A percentile compares a stretch with the other conserved stretches of the same genome.
Conservation (phyloP, 495 filamentous ascomycete species). For the Aspergillus hancockii region DNA sequence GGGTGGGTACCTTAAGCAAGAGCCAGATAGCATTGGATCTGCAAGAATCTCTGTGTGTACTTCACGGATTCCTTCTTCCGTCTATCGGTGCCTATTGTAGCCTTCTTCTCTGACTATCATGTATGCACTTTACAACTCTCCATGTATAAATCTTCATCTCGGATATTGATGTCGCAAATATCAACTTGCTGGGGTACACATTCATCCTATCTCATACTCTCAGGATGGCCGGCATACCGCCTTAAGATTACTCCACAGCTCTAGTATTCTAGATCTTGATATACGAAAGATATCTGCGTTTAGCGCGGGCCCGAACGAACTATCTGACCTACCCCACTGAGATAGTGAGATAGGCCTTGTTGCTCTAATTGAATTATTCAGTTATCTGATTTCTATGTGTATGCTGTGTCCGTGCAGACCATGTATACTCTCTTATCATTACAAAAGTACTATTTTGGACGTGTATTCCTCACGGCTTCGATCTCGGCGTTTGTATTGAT, state of each 20-base stretch:
- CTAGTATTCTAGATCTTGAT: background rate
- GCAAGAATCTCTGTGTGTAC: background rate
- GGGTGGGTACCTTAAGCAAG: background rate
- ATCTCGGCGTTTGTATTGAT: too few relatives aligned
- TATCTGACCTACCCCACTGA: background rate
- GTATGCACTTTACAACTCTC: too few relatives aligned
- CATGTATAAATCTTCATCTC: too few relatives aligned
- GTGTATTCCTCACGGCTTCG: background rate
- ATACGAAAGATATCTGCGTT: background rate
- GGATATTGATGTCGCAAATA: too few relatives aligned
- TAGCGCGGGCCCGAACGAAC: background rate
- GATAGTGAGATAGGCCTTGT: background rate
- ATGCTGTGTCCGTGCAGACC: background rate
- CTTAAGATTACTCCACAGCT: background rate
- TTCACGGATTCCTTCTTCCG: background rate
- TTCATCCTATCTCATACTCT: too few relatives aligned
- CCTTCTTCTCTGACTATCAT: background rate
- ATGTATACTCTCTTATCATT: background rate
- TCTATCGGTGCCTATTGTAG: background rate
- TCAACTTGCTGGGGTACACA: background rate
- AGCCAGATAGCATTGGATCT: background rate
- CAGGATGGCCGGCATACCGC: background rate
- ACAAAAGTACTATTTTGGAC: background rate
- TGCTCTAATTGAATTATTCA: background rate
- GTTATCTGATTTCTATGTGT: background rate